Base-by-base conservation (phyloP, 441 rosid species). In the Corymbia calophylla region DNA sequence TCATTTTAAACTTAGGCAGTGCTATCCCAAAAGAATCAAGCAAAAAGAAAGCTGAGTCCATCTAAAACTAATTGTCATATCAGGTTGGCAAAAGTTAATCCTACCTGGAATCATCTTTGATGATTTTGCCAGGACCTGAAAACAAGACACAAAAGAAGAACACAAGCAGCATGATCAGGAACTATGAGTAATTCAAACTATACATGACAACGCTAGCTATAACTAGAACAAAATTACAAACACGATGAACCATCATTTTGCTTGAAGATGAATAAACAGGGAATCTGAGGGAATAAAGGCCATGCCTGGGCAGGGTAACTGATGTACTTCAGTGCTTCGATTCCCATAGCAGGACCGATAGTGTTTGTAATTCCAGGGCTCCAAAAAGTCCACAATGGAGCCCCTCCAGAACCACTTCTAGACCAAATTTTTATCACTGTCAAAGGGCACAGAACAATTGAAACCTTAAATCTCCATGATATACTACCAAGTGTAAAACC, bases 41-140 rank as follows among this genome's bases (percentile, higher is more conserved):
- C 49, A 73, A 64, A 31, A 62, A 35, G 58, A 44, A 60, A 39
- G 55, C 25, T 39, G 84, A 73, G 51, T 21, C n/a, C 84, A 73
- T 73, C 84, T 11, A 39, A 73, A 73, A 73, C 3, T 25, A 39
- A 73, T 14, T 39, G 29, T 39, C 86, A 35, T 77, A 73, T 12
- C 25, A 62, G 60, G 27, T 32, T 82, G 81, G 80, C 70, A 58
- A 44, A 47, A 64, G 18, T 86, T 44, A 39, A 77, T 60, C 90
- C 84, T 70, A 95, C 99, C 99, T 91, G 99, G 99, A 94, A 97
- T 97, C 99, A 97, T 96, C 93, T 97, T 97, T 3, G 99, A 97
- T 53, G 99, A 97, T 92, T 97, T 97, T 73, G 98, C 99, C 88
- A 97, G 90, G 88, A 98, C 99, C 98, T 97, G 95, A 81, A 93